Percentiles rank a stretch among this genome's conserved stretches.
Conservation (phyloP, 495 filamentous ascomycete genomes). For the Aspergillus saccharolyticus region DNA sequence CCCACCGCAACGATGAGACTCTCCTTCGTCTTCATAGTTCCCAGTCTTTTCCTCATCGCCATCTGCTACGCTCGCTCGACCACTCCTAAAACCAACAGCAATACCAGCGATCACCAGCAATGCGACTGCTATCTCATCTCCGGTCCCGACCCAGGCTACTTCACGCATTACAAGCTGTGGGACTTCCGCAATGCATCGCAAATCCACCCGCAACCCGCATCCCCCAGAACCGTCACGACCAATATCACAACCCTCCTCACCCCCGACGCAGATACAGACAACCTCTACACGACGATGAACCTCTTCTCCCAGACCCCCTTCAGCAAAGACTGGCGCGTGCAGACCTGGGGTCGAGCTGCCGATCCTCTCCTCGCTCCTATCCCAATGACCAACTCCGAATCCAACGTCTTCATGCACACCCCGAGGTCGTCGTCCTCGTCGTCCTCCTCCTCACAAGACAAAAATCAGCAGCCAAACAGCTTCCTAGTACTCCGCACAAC, state of each 20-base stretch:
- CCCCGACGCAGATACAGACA: neutral
- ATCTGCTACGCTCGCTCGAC: neutral
- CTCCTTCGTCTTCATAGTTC: neutral
- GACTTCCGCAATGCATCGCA: constrained; percentile 53
- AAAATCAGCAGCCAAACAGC: constrained; percentile 28
- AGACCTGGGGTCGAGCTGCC: constrained; percentile 52
- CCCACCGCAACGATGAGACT: constrained; percentile 9
- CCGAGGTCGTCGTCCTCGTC: constrained; percentile 1
- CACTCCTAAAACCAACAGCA: neutral
- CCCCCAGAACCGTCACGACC: too few species aligned
- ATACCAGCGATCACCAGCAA: constrained; percentile 3
- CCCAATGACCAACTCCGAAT: constrained; percentile 57
- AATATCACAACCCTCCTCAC: too few species aligned
- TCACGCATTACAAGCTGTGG: constrained; percentile 60
- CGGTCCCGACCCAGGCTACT: constrained; percentile 46
- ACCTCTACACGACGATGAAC: constrained; percentile 11
- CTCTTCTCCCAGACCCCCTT: constrained; percentile 35
- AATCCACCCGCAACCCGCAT: neutral
- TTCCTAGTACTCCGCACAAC: constrained; percentile 60
- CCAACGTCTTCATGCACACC: constrained; percentile 55
- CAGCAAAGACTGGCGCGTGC: constrained; percentile 51
- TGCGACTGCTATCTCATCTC: constrained; percentile 42
- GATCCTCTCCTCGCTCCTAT: constrained; percentile 35
- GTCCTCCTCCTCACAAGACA: constrained; percentile 6
- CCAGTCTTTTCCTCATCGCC: constrained; percentile 9